Conservation (phyloP, 805 yeast species). For the Lachancea meyersii region DNA sequence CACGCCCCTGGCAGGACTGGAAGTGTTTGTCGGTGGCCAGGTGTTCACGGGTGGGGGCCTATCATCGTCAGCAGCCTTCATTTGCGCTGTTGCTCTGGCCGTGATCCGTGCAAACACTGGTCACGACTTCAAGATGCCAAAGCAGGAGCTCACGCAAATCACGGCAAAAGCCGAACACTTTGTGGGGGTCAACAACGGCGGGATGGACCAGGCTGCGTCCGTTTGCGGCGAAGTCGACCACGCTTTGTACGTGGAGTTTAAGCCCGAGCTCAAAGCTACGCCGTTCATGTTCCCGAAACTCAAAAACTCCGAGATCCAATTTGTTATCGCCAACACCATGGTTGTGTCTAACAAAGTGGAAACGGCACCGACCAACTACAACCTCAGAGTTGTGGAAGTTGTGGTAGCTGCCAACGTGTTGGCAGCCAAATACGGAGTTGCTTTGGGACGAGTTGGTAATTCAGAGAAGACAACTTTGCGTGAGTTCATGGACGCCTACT, state of each 20-base stretch:
- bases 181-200: conserved; percentile 73
- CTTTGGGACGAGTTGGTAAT: conserved; percentile 43
- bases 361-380: conserved; percentile 64
- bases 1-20: conserved; percentile 40
- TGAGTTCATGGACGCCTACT: conserved; percentile 54
- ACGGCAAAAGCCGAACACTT: conserved; percentile 64
- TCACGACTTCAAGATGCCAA: conserved; percentile 33
- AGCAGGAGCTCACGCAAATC: conserved; percentile 48
- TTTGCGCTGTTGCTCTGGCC: conserved; percentile 56
- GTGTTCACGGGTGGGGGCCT: conserved; percentile 72
- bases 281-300: conserved; percentile 49
- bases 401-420: conserved; percentile 59
- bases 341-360: conserved; percentile 59
- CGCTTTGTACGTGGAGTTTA: conserved; percentile 54
- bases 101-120: conserved; percentile 49
- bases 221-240: conserved; percentile 55
- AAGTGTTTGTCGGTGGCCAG: conserved; percentile 51
- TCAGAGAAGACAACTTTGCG: conserved; percentile 53
- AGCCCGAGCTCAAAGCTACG: conserved; percentile 49
- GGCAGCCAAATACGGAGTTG: conserved; percentile 43
- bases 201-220: conserved; percentile 73
- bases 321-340: conserved; percentile 59
- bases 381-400: conserved; percentile 66
- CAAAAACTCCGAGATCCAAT: conserved; percentile 40
- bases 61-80: conserved; percentile 67